Conservation (phyloP, 306 rosid species). For the Myrica gale region DNA sequence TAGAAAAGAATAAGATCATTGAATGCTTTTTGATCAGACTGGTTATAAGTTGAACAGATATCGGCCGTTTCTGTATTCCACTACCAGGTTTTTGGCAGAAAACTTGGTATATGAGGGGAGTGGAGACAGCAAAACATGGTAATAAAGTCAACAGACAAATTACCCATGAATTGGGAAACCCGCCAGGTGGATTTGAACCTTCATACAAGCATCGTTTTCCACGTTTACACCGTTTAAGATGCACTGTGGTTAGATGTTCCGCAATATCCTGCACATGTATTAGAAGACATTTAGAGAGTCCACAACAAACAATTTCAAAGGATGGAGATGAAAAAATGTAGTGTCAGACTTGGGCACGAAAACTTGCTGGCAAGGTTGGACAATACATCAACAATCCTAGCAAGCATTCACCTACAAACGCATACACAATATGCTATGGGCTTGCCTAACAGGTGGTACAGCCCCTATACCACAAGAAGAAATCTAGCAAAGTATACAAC, state of each 20-base stretch:
- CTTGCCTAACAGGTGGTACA: not conserved
- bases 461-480: not conserved
- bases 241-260: conserved; percentile 82
- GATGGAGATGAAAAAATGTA: conserved; percentile 5
- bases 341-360: not conserved
- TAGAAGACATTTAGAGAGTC: not conserved
- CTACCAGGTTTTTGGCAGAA: not conserved
- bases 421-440: not conserved
- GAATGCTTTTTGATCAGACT: not conserved
- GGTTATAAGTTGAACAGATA: not conserved
- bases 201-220: conserved; percentile 96
- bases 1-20: not conserved
- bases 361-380: conserved; percentile 6
- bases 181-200: conserved; percentile 95
- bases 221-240: conserved; percentile 86
- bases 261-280: conserved; percentile 70
- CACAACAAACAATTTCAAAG: conserved; percentile 11
- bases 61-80: not conserved
- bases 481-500: not conserved
- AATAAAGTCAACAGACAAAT: conserved; percentile 28
- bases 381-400: not conserved
- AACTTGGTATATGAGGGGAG: not conserved
- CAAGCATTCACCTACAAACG: not conserved
- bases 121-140: not conserved
- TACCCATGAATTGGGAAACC: conserved; percentile 98